Conservation (phyloP, 352 stramenopile species). For the Globisporangium cylindrosporum region DNA sequence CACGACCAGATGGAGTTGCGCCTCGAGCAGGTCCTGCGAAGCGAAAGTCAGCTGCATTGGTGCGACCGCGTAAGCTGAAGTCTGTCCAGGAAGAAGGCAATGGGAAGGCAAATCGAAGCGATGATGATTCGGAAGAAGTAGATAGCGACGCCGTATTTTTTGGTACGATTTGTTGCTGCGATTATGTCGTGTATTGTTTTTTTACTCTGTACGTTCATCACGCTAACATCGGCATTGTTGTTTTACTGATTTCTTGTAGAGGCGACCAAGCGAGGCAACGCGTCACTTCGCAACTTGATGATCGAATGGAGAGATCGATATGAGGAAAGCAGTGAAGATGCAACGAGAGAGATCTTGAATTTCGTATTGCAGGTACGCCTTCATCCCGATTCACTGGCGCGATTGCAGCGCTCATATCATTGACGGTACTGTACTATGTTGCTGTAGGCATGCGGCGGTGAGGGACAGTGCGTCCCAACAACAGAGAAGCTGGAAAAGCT, state of each 20-base stretch:
- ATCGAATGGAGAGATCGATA: slow-evolving; percentile 72
- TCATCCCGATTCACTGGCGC: not conserved
- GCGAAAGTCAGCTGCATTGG: slow-evolving; percentile 16
- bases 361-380: slow-evolving; percentile 57
- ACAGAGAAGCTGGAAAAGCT: slow-evolving; percentile 58
- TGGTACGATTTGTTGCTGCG: not conserved
- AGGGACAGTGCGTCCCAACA: slow-evolving; percentile 43
- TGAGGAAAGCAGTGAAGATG: slow-evolving; percentile 49
- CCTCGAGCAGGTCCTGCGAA: slow-evolving; percentile 8
- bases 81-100: slow-evolving; percentile 19
- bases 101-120: slow-evolving; percentile 14
- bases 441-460: slow-evolving; percentile 49
- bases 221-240: not conserved
- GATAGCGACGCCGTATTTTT: slow-evolving; percentile 9
- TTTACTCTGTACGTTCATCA: not conserved
- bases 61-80: slow-evolving; percentile 31
- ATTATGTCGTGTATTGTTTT: not conserved
- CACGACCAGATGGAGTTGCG: not conserved
- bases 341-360: slow-evolving; percentile 71
- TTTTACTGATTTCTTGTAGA: slow-evolving; percentile 29
- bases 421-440: not conserved
- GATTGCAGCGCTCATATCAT: not conserved
- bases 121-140: slow-evolving; percentile 19
- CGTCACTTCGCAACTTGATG: slow-evolving; percentile 48
- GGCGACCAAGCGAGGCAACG: slow-evolving; percentile 49